Percentiles rank a stretch among this genome's conserved stretches.
Conservation (phyloP, 2,329 filamentous ascomycete genomes). For the Samsoniella hepiali region DNA sequence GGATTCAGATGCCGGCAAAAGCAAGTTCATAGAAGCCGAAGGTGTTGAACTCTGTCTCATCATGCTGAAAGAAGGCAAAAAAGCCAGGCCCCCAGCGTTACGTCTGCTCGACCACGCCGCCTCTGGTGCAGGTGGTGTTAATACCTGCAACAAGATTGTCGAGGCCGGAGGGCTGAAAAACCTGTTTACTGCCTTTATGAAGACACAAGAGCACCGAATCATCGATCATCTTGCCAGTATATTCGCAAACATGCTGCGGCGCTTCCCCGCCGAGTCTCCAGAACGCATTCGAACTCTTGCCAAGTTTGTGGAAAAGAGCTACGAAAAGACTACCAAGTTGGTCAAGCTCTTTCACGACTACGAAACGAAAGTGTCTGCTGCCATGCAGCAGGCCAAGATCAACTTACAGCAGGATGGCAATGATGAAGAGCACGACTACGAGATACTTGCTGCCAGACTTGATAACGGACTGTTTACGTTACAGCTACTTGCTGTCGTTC, state of each 20-base stretch:
- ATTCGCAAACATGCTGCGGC: conserved; percentile 76
- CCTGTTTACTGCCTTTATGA: conserved; percentile 84
- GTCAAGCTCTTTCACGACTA: conserved; percentile 71
- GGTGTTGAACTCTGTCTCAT: conserved; percentile 88
- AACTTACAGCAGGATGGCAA: conserved; percentile 22
- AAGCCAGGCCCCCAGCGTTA: conserved; percentile 73
- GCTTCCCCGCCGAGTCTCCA: conserved; percentile 73
- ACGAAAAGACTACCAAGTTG: conserved; percentile 76
- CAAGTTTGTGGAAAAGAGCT: conserved; percentile 94
- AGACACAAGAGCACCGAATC: conserved; percentile 65
- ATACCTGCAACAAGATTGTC: conserved; percentile 72
- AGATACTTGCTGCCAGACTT: conserved; percentile 71
- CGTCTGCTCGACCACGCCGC: conserved; percentile 83
- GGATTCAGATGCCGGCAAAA: conserved; percentile 71
- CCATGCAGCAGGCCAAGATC: conserved; percentile 46
- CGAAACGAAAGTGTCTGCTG: conserved; percentile 55
- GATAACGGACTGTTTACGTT: conserved; percentile 82
- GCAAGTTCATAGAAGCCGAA: conserved; percentile 82
- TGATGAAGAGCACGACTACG: conserved; percentile 57
- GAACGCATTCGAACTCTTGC: conserved; percentile 79
- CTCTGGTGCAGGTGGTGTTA: conserved; percentile 41
- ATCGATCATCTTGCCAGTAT: conserved; percentile 82
- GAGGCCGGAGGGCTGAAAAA: conserved; percentile 82
- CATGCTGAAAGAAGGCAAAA: conserved; percentile 86
- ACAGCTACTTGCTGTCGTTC: conserved; percentile 76